phyloP scores from a whole-genome alignment of 345 rosid species.

The Boechera stricta region DNA sequence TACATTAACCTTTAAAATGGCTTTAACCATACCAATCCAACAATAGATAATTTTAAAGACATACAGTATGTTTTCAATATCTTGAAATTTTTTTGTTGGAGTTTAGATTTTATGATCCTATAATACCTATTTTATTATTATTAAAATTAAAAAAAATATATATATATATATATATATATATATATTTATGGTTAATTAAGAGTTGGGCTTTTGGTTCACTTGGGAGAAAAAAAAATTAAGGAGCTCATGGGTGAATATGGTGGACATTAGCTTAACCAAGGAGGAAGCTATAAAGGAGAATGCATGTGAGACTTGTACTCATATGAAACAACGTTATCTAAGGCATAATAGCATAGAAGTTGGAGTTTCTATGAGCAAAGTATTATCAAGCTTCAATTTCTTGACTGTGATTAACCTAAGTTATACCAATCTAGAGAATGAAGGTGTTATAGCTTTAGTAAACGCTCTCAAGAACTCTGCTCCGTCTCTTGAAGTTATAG shows the following conservation, averaged over 20 bases:
- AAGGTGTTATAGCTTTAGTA: slow-evolving; percentile 57
- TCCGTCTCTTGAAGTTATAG: slow-evolving; percentile 68
- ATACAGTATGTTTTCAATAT: not conserved
- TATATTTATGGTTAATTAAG: not conserved
- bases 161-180: too few species aligned
- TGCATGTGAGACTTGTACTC: slow-evolving; percentile 62
- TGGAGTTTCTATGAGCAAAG: slow-evolving; percentile 65
- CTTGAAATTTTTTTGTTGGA: slow-evolving; percentile 1
- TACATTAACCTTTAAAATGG: not conserved
- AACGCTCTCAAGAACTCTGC: slow-evolving; percentile 65
- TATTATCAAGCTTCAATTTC: slow-evolving; percentile 55
- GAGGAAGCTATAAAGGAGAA: slow-evolving; percentile 68
- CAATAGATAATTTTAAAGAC: not conserved
- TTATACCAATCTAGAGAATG: slow-evolving; percentile 77
- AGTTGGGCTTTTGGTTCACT: not conserved
- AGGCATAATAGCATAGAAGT: slow-evolving; percentile 66
- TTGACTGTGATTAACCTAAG: slow-evolving; percentile 67
- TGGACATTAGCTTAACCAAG: slow-evolving; percentile 48
- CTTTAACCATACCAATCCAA: not conserved
- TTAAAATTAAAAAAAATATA: not conserved
- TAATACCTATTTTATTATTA: not conserved
- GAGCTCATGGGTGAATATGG: not conserved
- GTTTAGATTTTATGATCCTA: not conserved
- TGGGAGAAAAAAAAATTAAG: not conserved
- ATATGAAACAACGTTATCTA: slow-evolving; percentile 55